Evolutionary conservation across 2,329 filamentous ascomycete species (phyloP).

Genomic region (Hymenoscyphus salicellus): DNA sequence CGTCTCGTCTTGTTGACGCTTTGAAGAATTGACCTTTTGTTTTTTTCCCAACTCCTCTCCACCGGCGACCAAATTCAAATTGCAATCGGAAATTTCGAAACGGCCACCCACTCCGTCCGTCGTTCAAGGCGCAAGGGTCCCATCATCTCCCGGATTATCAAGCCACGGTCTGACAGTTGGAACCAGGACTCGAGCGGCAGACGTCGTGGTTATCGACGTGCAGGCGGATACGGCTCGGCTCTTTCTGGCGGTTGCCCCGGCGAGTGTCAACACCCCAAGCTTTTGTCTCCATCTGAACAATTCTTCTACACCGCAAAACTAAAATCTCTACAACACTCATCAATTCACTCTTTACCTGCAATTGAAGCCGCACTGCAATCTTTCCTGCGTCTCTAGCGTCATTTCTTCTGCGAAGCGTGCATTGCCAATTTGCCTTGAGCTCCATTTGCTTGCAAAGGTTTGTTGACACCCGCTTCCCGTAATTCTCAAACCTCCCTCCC

Average conservation of each 20-base stretch:
- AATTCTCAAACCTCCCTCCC: background rate
- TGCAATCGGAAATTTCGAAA: background rate
- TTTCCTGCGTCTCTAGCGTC: background rate
- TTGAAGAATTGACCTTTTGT: background rate
- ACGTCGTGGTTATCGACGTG: constrained; percentile 1
- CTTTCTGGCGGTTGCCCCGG: background rate
- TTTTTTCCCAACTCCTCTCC: background rate
- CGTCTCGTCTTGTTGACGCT: background rate
- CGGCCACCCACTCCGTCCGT: background rate
- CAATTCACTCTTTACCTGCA: no score
- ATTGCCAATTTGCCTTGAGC: constrained; percentile 6
- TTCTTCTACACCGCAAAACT: background rate
- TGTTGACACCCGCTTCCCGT: constrained; percentile 13
- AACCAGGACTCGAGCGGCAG: background rate
- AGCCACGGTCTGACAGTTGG: background rate
- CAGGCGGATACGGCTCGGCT: background rate
- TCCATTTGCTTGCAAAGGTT: constrained; percentile 17
- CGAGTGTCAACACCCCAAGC: background rate
- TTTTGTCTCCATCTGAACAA: background rate
- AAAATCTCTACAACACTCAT: background rate
- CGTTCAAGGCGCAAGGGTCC: background rate
- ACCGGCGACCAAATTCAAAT: background rate
- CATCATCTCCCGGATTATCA: background rate
- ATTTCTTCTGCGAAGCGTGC: background rate
- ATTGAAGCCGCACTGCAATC: background rate